phyloP scores from a whole-genome alignment of 2,329 filamentous ascomycete genomes.

The Colletotrichum aenigma region DNA sequence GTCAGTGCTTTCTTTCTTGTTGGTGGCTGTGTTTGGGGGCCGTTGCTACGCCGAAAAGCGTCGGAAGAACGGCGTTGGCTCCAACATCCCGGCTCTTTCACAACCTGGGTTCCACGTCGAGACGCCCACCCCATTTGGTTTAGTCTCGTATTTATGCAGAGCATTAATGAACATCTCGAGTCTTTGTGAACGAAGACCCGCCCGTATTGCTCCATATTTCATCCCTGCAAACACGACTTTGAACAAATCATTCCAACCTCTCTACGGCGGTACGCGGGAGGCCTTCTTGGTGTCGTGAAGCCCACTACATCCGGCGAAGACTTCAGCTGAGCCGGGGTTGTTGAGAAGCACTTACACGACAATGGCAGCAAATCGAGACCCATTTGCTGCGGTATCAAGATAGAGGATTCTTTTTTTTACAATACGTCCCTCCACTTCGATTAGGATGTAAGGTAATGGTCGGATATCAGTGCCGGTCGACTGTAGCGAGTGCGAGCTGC shows the following conservation, averaged over 20 bases:
- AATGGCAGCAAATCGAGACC: neutral
- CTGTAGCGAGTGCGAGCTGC: neutral
- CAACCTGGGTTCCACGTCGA: neutral
- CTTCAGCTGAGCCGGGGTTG: neutral
- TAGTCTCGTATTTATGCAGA: neutral
- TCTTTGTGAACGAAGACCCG: neutral
- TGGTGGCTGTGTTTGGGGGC: slow-evolving; percentile 5
- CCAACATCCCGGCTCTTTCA: neutral
- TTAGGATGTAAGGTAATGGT: neutral
- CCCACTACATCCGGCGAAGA: neutral
- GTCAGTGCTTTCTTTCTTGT: neutral
- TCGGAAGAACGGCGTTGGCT: neutral
- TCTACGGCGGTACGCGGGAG: neutral
- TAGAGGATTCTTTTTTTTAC: neutral
- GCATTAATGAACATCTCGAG: neutral
- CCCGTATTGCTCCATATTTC: neutral
- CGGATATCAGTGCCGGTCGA: neutral
- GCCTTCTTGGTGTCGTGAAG: neutral
- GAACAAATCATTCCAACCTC: neutral
- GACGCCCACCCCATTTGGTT: slow-evolving; percentile 2
- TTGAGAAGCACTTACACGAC: neutral
- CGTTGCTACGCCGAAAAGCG: neutral
- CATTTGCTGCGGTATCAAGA: neutral
- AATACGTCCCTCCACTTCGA: neutral
- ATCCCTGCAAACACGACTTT: neutral